Percentiles rank a stretch among this genome's conserved stretches.
Evolutionary conservation across 2,329 filamentous ascomycete genomes (phyloP).

Genomic region (Bipolaris gigantea): DNA sequence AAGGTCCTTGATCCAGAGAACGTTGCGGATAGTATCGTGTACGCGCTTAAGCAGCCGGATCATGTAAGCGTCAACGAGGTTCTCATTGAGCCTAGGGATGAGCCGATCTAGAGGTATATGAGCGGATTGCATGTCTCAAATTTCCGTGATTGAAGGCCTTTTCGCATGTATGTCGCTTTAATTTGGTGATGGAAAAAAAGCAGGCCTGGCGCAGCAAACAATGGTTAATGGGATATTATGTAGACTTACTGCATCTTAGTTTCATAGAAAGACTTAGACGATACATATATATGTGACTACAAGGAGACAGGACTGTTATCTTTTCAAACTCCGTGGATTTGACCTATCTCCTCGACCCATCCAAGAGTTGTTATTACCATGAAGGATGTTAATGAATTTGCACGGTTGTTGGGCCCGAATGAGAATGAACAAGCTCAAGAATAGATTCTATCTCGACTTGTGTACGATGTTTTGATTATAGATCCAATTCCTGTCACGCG

Average conservation of each 20-base stretch:
- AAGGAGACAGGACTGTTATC: background rate
- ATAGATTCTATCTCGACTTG: too few relatives aligned
- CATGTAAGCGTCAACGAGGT: slow-evolving; percentile 82
- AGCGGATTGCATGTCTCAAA: background rate
- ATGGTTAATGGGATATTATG: background rate
- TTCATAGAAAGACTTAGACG: background rate
- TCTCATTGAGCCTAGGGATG: slow-evolving; percentile 57
- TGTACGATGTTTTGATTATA: background rate
- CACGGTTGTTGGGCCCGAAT: background rate
- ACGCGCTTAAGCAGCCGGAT: slow-evolving; percentile 71
- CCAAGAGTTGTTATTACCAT: background rate
- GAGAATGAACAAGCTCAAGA: background rate
- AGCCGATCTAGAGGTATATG: slow-evolving; percentile 32
- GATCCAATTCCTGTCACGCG: too few relatives aligned
- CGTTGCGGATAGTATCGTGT: slow-evolving; percentile 72
- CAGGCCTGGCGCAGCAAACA: background rate
- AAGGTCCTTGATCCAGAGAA: slow-evolving; percentile 74
- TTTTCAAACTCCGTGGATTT: background rate
- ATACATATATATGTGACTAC: background rate
- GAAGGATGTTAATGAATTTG: background rate
- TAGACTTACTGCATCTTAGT: background rate
- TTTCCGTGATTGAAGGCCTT: background rate
- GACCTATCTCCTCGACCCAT: background rate
- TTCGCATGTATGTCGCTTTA: background rate
- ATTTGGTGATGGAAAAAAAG: background rate